These are phyloP conservation scores for Neopestalotiopsis sp. DNA, from an alignment of 2,329 filamentous ascomycete genomes.

Conservation along the genomic window DNA sequence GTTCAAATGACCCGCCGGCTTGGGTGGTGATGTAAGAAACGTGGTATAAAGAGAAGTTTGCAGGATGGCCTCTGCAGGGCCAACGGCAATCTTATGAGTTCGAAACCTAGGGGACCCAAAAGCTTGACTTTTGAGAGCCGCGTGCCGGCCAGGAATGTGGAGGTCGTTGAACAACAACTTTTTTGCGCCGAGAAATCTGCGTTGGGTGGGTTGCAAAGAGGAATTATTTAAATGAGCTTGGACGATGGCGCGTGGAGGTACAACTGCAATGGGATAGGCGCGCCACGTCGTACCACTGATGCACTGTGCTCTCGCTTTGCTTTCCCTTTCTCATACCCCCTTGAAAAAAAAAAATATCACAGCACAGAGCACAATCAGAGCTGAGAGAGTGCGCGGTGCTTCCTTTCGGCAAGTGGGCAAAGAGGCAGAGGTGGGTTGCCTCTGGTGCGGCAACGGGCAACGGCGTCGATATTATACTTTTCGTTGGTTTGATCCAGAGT, in stretches of 20 bases:
- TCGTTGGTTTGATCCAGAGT: background rate
- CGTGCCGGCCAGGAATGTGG: slow-evolving; percentile 6
- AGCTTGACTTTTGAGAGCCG: background rate
- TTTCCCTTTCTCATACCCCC: background rate
- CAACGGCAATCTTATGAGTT: background rate
- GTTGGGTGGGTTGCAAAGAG: background rate
- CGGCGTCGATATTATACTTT: background rate
- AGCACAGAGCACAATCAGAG: background rate
- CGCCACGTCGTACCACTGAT: background rate
- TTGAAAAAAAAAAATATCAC: background rate
- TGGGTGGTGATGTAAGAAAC: background rate
- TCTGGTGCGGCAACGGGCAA: background rate
- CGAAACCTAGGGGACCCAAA: background rate
- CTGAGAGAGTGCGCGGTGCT: background rate
- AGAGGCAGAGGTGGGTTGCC: background rate
- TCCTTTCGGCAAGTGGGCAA: too few species aligned
- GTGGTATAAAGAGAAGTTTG: background rate
- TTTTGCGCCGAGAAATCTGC: background rate
- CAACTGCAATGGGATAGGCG: background rate
- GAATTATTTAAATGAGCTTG: slow-evolving; percentile 3
- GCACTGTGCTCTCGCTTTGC: background rate
- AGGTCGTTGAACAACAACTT: background rate
- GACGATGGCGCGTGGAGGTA: background rate
- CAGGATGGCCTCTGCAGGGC: background rate
- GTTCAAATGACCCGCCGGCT: background rate